These are phyloP conservation scores for Luffa aegyptiaca DNA, from an alignment of 306 rosid genomes.

Conservation along the genomic window DNA sequence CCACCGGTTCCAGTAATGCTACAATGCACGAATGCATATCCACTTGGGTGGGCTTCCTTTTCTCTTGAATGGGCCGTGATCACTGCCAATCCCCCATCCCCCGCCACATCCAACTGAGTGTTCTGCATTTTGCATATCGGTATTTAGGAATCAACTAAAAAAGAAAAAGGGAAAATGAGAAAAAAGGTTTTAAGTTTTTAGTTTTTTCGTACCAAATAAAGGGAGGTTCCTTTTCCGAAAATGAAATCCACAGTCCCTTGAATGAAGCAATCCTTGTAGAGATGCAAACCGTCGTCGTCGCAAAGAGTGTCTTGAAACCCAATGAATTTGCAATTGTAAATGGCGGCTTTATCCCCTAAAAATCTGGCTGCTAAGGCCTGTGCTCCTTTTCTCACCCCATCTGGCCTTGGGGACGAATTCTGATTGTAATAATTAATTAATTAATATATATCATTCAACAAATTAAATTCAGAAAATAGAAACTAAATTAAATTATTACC, in stretches of 20 bases:
- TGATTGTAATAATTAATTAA: background rate
- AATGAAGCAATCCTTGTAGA: constrained; percentile 34
- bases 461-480: too few species aligned
- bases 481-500: background rate
- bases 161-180: too few species aligned
- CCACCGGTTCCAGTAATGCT: constrained; percentile 24
- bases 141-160: too few species aligned
- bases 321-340: constrained; percentile 23
- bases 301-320: constrained; percentile 48
- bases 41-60: background rate
- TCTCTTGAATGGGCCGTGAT: constrained; percentile 52
- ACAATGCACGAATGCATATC: constrained; percentile 47
- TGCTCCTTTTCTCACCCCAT: constrained; percentile 12
- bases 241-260: constrained; percentile 37
- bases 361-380: constrained; percentile 45
- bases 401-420: constrained; percentile 38
- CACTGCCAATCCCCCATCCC: constrained; percentile 11
- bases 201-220: constrained; percentile 29
- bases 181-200: too few species aligned
- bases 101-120: constrained; percentile 17
- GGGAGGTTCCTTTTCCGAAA: constrained; percentile 31
- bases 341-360: constrained; percentile 19
- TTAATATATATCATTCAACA: too few species aligned
- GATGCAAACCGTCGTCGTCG: constrained; percentile 34
- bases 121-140: too few species aligned